Conservation (phyloP, 768 basidiomycete species). For the Suillus clintonianus region DNA sequence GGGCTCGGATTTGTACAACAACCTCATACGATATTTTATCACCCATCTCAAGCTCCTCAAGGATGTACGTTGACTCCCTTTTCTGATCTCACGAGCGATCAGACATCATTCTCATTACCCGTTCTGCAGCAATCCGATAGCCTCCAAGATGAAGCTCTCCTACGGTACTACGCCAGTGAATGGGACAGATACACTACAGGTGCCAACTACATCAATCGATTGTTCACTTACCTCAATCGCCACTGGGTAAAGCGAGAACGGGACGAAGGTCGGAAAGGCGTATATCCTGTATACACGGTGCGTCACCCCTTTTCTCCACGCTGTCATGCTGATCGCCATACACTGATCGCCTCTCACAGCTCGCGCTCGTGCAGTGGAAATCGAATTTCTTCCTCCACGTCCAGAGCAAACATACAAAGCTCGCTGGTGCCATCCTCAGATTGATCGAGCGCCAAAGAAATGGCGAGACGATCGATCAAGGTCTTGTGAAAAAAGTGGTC, state of each 20-base stretch:
- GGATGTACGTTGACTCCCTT: constrained; percentile 51
- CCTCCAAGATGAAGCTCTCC: constrained; percentile 82
- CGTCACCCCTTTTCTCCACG: constrained; percentile 27
- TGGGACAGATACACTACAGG: constrained; percentile 98
- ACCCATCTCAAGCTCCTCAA: constrained; percentile 70
- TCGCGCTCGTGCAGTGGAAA: constrained; percentile 97
- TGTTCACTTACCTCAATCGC: constrained; percentile 97
- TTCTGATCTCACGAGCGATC: not conserved
- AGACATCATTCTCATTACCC: constrained; percentile 13
- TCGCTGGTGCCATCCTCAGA: constrained; percentile 84
- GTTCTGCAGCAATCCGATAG: constrained; percentile 66
- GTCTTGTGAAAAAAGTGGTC: constrained; percentile 90
- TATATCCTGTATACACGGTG: constrained; percentile 96
- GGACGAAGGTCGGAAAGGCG: constrained; percentile 93
- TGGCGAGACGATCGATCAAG: constrained; percentile 91
- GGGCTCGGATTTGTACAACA: constrained; percentile 96
- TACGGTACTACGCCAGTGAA: constrained; percentile 88
- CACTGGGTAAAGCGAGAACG: constrained; percentile 99
- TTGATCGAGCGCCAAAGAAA: constrained; percentile 93
- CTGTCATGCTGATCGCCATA: not conserved
- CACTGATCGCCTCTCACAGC: constrained; percentile 40
- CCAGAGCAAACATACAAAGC: constrained; percentile 79
- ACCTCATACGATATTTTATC: constrained; percentile 89
- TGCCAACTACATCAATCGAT: constrained; percentile 94
- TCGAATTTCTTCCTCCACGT: constrained; percentile 85